These are phyloP conservation scores for Canna indica DNA, from an alignment of 176 grass and related monocot genomes.

Conservation along the genomic window DNA sequence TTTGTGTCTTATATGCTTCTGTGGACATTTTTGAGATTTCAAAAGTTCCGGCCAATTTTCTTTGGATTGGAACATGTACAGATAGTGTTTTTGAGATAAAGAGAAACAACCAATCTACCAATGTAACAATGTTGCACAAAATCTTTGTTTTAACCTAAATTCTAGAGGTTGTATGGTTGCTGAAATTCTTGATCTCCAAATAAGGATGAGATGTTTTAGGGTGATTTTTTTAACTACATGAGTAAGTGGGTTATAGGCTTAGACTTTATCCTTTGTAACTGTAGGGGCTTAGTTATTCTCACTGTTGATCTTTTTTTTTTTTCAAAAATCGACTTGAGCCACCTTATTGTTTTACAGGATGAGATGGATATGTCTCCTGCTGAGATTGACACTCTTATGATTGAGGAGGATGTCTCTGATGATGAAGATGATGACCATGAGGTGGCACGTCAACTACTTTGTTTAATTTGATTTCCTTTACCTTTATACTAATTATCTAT, in stretches of 20 bases:
- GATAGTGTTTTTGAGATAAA: neutral
- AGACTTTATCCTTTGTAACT: neutral
- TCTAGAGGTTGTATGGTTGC: too few species aligned
- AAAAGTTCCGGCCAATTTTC: neutral
- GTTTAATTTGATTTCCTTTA: neutral
- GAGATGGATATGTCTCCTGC: slow-evolving; percentile 59
- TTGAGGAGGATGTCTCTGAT: slow-evolving; percentile 72
- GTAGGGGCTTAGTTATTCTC: neutral
- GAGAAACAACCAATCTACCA: neutral
- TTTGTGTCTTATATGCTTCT: too few species aligned
- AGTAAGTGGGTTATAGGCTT: neutral
- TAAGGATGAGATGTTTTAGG: neutral
- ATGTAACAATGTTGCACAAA: neutral
- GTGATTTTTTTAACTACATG: neutral
- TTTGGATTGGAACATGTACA: neutral
- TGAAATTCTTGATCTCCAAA: too few species aligned
- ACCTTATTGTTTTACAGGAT: slow-evolving; percentile 34
- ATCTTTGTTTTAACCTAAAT: neutral
- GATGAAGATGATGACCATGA: slow-evolving; percentile 82
- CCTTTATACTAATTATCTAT: neutral
- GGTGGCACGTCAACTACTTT: slow-evolving; percentile 20
- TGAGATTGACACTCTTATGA: slow-evolving; percentile 68
- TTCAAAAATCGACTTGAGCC: slow-evolving; percentile 1
- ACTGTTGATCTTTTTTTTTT: neutral
- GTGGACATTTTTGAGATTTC: too few species aligned